phyloP scores from a whole-genome alignment of 2,329 filamentous ascomycete genomes.

The Curvularia eragrostidis region DNA sequence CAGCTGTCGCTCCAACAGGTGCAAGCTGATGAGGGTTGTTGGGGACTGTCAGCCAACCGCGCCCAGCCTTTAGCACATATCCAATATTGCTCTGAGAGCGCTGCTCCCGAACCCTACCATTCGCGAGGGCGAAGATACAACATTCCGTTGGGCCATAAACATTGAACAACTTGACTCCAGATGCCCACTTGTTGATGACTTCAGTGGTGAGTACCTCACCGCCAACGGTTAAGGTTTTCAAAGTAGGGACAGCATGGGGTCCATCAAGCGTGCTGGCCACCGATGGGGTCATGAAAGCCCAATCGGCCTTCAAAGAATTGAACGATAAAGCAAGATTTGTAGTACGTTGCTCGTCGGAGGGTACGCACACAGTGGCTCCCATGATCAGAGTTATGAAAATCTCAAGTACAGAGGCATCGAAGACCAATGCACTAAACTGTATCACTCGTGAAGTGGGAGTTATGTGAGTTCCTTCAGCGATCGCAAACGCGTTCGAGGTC shows the following conservation, averaged over 20 bases:
- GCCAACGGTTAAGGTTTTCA: slow-evolving; percentile 49
- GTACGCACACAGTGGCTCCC: slow-evolving; percentile 46
- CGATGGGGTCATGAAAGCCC: slow-evolving; percentile 46
- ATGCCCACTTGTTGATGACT: slow-evolving; percentile 36
- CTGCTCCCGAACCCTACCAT: slow-evolving; percentile 31
- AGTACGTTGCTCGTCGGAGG: slow-evolving; percentile 51
- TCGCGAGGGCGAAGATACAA: slow-evolving; percentile 36
- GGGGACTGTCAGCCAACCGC: slow-evolving; percentile 39
- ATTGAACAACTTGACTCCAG: slow-evolving; percentile 36
- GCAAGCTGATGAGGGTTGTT: slow-evolving; percentile 38
- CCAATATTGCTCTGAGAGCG: slow-evolving; percentile 38
- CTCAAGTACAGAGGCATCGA: slow-evolving; percentile 46
- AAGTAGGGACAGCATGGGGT: slow-evolving; percentile 44
- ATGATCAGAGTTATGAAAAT: slow-evolving; percentile 41
- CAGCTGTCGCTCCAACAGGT: slow-evolving; percentile 39
- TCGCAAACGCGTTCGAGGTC: slow-evolving; percentile 37
- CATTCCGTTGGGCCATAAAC: slow-evolving; percentile 43
- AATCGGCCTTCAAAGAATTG: slow-evolving; percentile 36
- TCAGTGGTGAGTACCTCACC: slow-evolving; percentile 38
- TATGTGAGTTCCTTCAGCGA: slow-evolving; percentile 39
- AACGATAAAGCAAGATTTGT: slow-evolving; percentile 52
- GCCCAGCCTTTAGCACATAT: slow-evolving; percentile 28
- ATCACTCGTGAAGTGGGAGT: slow-evolving; percentile 39
- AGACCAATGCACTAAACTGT: slow-evolving; percentile 46
- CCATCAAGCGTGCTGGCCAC: slow-evolving; percentile 45